These are phyloP conservation scores for Trichoderma atroviride DNA, from an alignment of 2,329 filamentous ascomycete genomes.

Conservation along the genomic window DNA sequence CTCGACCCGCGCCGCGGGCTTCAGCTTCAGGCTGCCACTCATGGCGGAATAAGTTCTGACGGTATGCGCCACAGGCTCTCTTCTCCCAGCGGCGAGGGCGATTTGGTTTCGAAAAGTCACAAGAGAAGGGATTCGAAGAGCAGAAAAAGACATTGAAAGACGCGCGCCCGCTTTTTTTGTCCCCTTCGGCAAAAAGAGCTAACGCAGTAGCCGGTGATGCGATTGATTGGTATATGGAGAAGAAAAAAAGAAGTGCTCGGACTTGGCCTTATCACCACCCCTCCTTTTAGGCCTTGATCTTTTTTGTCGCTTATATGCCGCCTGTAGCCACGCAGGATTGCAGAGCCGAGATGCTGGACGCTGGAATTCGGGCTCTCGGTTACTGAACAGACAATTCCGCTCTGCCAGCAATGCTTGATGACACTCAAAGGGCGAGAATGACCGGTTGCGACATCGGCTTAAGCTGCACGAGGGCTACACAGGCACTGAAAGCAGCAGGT, in stretches of 20 bases:
- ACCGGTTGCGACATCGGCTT: conserved; percentile 29
- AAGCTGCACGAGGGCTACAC: not conserved
- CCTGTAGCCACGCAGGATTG: not conserved
- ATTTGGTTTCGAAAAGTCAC: conserved; percentile 2
- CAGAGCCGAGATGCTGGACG: not conserved
- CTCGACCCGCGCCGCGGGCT: conserved; percentile 54
- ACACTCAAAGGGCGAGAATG: not conserved
- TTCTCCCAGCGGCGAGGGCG: not conserved
- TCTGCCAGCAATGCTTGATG: not conserved
- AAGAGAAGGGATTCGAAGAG: conserved; percentile 9
- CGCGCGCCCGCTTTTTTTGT: conserved; percentile 10
- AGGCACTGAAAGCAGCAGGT: not conserved
- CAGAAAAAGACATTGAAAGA: conserved; percentile 26
- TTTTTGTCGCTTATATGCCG: not conserved
- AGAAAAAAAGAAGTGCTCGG: not conserved
- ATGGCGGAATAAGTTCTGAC: conserved; percentile 39
- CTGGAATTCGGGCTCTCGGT: not conserved
- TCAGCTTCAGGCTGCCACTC: conserved; percentile 49
- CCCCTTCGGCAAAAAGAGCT: not conserved
- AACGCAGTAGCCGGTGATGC: conserved; percentile 20
- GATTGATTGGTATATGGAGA: conserved; percentile 3
- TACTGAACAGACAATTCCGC: not conserved
- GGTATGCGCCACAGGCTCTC: conserved; percentile 1
- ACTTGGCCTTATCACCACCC: not conserved
- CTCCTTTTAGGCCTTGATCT: not conserved